These are phyloP conservation scores for Pseudogymnoascus sp. DNA, from an alignment of 2,329 filamentous ascomycete species.

Conservation along the genomic window DNA sequence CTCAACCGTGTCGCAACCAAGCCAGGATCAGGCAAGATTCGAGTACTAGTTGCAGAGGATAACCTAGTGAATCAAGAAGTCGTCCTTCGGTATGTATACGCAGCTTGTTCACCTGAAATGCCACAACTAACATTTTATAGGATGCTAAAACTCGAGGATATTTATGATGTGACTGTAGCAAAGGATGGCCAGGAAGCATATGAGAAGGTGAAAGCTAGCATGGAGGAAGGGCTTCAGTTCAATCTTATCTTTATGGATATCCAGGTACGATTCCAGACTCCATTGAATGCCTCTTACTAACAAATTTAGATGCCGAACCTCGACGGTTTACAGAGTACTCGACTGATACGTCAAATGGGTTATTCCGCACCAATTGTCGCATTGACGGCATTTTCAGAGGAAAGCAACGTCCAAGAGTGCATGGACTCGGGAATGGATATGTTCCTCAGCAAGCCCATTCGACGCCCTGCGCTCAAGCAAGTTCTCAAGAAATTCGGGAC, in stretches of 20 bases:
- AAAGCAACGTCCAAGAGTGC: constrained; percentile 80
- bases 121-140: constrained; percentile 53
- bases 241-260: constrained; percentile 96
- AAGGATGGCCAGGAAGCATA: constrained; percentile 83
- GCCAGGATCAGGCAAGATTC: constrained; percentile 56
- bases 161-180: constrained; percentile 84
- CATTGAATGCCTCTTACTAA: constrained; percentile 12
- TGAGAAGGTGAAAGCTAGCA: constrained; percentile 75
- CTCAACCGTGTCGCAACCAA: constrained; percentile 60
- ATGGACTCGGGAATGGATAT: constrained; percentile 90
- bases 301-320: constrained; percentile 75
- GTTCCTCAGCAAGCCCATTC: constrained; percentile 72
- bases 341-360: constrained; percentile 77
- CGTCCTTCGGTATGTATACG: constrained; percentile 41
- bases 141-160: constrained; percentile 68
- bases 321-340: constrained; percentile 80
- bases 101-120: constrained; percentile 33
- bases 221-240: constrained; percentile 66
- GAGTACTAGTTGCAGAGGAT: constrained; percentile 80
- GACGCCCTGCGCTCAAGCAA: constrained; percentile 77
- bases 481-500: constrained; percentile 79
- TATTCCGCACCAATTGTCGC: constrained; percentile 87
- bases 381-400: constrained; percentile 82
- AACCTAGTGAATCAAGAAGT: constrained; percentile 61
- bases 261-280: constrained; percentile 36